Percentiles rank a stretch among this genome's conserved stretches.
Conservation (phyloP, 345 rosid species). For the Hibiscus mutabilis region DNA sequence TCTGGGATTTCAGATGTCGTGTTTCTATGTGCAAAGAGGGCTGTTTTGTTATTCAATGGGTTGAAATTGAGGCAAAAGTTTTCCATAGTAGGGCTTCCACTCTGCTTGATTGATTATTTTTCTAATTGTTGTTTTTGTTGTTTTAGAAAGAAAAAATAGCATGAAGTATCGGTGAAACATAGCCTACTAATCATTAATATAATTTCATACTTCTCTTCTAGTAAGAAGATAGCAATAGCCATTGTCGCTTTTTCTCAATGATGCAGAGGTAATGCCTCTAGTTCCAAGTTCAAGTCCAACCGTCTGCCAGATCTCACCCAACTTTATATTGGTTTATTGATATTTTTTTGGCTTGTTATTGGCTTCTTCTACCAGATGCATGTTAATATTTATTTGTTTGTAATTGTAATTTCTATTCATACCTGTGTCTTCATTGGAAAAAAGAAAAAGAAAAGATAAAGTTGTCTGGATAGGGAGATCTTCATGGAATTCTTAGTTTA, state of each 20-base stretch:
- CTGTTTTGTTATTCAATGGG: neutral
- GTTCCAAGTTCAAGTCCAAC: neutral
- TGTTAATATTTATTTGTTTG: neutral
- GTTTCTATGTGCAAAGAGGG: neutral
- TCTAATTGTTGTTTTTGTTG: neutral
- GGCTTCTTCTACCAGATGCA: neutral
- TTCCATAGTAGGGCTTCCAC: neutral
- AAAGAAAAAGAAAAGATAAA: neutral
- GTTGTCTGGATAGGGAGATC: neutral
- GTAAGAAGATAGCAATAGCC: neutral
- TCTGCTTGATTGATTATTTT: neutral
- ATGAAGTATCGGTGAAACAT: neutral
- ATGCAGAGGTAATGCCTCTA: neutral
- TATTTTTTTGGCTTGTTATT: neutral
- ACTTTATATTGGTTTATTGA: neutral
- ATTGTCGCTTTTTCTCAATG: neutral
- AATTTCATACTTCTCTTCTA: neutral
- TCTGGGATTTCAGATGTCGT: neutral
- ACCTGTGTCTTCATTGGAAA: neutral
- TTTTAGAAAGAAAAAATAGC: neutral
- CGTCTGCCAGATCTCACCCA: neutral
- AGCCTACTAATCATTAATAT: neutral
- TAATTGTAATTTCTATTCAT: neutral
- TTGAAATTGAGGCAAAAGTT: neutral
- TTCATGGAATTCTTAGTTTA: neutral